Evolutionary conservation across 768 basidiomycete genomes (phyloP).

Genomic region (Chalciporus pseudorubinellus): DNA sequence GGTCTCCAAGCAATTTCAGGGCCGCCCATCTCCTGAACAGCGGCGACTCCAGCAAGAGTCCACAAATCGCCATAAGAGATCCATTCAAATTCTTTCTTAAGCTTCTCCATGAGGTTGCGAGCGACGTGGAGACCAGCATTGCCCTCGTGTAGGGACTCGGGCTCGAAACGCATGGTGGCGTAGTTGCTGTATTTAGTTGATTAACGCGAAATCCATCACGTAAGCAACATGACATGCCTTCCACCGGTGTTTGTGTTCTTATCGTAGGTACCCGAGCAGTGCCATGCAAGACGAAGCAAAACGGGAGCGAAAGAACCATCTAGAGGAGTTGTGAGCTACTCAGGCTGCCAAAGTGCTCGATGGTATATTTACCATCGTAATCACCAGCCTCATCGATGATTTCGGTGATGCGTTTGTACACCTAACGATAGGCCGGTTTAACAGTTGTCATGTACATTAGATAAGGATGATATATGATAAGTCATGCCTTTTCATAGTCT

Average conservation of each 20-base stretch:
- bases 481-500: conserved; percentile 83
- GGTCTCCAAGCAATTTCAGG: conserved; percentile 93
- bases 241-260: conserved; percentile 74
- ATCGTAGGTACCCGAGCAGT: conserved; percentile 90
- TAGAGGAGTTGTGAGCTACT: conserved; percentile 30
- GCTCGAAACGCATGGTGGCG: conserved; percentile 96
- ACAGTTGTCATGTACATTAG: background rate
- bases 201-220: too few relatives aligned
- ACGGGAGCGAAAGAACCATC: conserved; percentile 90
- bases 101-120: conserved; percentile 76
- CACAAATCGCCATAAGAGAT: conserved; percentile 96
- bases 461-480: background rate
- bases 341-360: background rate
- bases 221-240: conserved; percentile 46
- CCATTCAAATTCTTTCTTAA: conserved; percentile 89
- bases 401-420: conserved; percentile 88
- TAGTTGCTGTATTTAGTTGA: conserved; percentile 59
- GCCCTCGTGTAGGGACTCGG: conserved; percentile 80
- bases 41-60: conserved; percentile 93
- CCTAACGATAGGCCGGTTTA: conserved; percentile 39
- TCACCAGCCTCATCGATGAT: conserved; percentile 61
- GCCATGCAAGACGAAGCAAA: conserved; percentile 90
- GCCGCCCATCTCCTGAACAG: conserved; percentile 90
- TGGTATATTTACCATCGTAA: conserved; percentile 71
- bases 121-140: conserved; percentile 83